phyloP scores from a whole-genome alignment of 805 yeast genomes.

The Metschnikowia matae region DNA sequence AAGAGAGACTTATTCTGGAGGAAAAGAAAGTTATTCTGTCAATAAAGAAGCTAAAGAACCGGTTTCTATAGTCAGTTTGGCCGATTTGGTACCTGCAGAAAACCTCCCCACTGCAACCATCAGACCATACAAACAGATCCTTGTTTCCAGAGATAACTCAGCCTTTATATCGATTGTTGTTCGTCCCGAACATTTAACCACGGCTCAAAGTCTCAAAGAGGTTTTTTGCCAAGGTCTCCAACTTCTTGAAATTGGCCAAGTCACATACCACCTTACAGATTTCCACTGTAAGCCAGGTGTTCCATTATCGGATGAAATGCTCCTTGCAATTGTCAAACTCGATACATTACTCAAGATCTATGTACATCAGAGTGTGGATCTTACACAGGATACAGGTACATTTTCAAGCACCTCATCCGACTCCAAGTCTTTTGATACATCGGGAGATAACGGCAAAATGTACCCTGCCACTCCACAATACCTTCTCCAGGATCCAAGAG shows the following conservation, averaged over 20 bases:
- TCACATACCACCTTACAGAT: conserved; percentile 62
- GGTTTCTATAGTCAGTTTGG: neutral
- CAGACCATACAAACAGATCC: conserved; percentile 28
- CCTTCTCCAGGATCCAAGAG: conserved; percentile 43
- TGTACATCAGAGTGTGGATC: conserved; percentile 30
- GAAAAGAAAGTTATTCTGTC: too few relatives aligned
- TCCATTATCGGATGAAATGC: conserved; percentile 46
- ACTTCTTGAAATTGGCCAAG: conserved; percentile 27
- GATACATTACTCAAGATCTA: conserved; percentile 32
- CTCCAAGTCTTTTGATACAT: conserved; percentile 50
- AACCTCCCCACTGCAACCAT: neutral
- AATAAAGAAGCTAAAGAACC: too few relatives aligned
- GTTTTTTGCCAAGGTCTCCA: conserved; percentile 36
- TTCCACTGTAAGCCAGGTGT: conserved; percentile 57
- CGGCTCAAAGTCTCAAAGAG: conserved; percentile 33
- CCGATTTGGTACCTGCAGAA: neutral
- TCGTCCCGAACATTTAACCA: conserved; percentile 12
- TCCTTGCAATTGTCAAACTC: conserved; percentile 34
- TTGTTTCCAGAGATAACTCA: conserved; percentile 63
- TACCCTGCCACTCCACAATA: conserved; percentile 72
- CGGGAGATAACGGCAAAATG: conserved; percentile 36
- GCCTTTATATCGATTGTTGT: conserved; percentile 49
- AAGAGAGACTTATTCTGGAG: too few relatives aligned
- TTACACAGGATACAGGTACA: conserved; percentile 32
- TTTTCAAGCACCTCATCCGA: conserved; percentile 51